phyloP scores from a whole-genome alignment of 2,329 filamentous ascomycete genomes.

The Harringtonia lauricola region DNA sequence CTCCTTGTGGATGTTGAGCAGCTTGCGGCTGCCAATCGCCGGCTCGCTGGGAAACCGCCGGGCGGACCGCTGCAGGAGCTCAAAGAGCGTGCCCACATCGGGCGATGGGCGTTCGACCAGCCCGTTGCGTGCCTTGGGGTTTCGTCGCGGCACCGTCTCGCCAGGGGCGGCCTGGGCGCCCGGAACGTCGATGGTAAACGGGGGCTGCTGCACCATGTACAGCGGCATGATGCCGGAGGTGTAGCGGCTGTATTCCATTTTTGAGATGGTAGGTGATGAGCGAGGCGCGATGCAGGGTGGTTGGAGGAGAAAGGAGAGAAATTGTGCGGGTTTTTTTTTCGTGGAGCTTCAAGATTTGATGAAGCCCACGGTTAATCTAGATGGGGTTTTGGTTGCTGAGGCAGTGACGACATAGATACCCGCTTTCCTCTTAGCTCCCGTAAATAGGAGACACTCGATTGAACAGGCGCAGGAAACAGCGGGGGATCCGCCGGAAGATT shows the following conservation, averaged over 20 bases:
- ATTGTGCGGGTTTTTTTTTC: no score
- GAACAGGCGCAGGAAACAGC: no score
- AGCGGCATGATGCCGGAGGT: conserved; percentile 34
- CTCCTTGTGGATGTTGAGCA: conserved; percentile 71
- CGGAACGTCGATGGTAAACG: conserved; percentile 63
- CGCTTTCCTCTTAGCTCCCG: no score
- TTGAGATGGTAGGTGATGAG: not conserved
- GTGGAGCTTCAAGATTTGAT: no score
- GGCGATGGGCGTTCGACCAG: conserved; percentile 55
- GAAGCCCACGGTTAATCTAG: no score
- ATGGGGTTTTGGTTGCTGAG: no score
- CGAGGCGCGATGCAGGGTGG: not conserved
- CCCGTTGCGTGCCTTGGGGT: conserved; percentile 58
- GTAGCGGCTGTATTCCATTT: conserved; percentile 1
- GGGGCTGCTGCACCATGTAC: conserved; percentile 54
- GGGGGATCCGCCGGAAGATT: no score
- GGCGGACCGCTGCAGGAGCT: conserved; percentile 63
- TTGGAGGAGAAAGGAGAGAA: no score
- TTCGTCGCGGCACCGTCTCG: conserved; percentile 75
- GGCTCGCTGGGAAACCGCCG: conserved; percentile 49
- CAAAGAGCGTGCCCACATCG: conserved; percentile 66
- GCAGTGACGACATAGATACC: no score
- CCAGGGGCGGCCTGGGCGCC: conserved; percentile 59
- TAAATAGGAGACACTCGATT: no score
- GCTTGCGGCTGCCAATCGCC: conserved; percentile 59